phyloP scores from a whole-genome alignment of 2,329 filamentous ascomycete species.

The Fusarium newnesense region DNA sequence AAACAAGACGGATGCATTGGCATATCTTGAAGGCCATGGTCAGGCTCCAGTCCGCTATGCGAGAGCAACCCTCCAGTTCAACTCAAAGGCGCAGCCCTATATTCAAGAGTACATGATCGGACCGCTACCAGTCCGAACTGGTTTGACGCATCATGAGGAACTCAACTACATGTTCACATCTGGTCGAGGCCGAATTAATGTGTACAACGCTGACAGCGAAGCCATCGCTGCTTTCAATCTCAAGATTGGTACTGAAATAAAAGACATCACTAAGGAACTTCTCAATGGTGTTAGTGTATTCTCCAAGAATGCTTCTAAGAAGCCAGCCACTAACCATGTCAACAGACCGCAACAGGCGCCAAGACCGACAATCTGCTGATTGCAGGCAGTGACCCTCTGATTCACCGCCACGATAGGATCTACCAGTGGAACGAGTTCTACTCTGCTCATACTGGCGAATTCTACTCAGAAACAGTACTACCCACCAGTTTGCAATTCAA shows the following conservation, averaged over 20 bases:
- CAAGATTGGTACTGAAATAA: neutral
- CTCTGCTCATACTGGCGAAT: constrained; percentile 46
- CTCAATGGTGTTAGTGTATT: constrained; percentile 21
- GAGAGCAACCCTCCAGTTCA: constrained; percentile 49
- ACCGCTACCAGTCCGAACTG: constrained; percentile 35
- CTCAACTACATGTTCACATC: constrained; percentile 55
- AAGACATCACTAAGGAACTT: constrained; percentile 25
- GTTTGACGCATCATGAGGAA: constrained; percentile 51
- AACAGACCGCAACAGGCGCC: constrained; percentile 22
- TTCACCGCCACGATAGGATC: constrained; percentile 53
- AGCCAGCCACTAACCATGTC: neutral
- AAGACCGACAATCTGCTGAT: constrained; percentile 21
- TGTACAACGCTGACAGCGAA: constrained; percentile 38
- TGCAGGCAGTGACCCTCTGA: constrained; percentile 42
- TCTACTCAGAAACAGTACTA: constrained; percentile 55
- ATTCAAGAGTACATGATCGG: constrained; percentile 60
- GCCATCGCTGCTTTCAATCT: constrained; percentile 28
- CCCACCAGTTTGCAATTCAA: constrained; percentile 58
- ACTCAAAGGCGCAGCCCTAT: constrained; percentile 31
- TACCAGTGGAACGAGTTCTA: constrained; percentile 61
- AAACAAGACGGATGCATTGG: constrained; percentile 60
- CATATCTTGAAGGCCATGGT: constrained; percentile 55
- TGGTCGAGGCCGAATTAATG: constrained; percentile 31
- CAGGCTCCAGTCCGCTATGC: constrained; percentile 54
- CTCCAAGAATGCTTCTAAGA: fast-evolving